Evolutionary conservation across 2,329 filamentous ascomycete genomes (phyloP).

Genomic region (Penicillium sp.): DNA sequence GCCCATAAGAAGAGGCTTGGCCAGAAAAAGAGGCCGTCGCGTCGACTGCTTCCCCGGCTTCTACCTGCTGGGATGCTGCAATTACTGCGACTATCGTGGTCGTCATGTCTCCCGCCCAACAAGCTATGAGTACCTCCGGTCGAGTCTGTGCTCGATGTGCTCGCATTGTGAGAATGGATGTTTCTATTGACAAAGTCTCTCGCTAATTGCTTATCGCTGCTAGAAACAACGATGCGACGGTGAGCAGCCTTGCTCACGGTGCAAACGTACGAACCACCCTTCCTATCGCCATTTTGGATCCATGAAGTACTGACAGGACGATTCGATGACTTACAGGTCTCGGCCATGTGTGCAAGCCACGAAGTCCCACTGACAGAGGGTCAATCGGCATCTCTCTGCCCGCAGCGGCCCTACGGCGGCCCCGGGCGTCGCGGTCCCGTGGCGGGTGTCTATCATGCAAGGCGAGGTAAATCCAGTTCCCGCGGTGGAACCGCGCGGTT

Average conservation of each 20-base stretch:
- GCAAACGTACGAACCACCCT: conserved; percentile 21
- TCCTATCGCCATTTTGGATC: neutral
- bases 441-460: conserved; percentile 32
- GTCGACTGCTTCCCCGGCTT: neutral
- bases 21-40: conserved; percentile 7
- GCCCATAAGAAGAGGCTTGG: neutral
- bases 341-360: conserved; percentile 27
- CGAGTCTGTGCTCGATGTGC: conserved; percentile 23
- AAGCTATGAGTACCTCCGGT: conserved; percentile 7
- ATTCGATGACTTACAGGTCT: conserved; percentile 15
- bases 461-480: conserved; percentile 19
- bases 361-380: conserved; percentile 12
- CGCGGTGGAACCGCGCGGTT: conserved; percentile 8
- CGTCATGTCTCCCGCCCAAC: neutral
- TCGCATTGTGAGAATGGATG: conserved; percentile 12
- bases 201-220: neutral
- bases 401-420: conserved; percentile 15
- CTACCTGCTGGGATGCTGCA: neutral
- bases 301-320: too few species aligned
- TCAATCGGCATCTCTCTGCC: neutral
- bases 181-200: neutral
- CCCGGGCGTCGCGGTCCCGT: conserved; percentile 29
- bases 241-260: conserved; percentile 27
- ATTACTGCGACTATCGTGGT: neutral
- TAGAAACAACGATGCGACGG: conserved; percentile 35